Evolutionary conservation across 352 stramenopile species (phyloP).

Genomic region (Pythium pyrilobum): DNA sequence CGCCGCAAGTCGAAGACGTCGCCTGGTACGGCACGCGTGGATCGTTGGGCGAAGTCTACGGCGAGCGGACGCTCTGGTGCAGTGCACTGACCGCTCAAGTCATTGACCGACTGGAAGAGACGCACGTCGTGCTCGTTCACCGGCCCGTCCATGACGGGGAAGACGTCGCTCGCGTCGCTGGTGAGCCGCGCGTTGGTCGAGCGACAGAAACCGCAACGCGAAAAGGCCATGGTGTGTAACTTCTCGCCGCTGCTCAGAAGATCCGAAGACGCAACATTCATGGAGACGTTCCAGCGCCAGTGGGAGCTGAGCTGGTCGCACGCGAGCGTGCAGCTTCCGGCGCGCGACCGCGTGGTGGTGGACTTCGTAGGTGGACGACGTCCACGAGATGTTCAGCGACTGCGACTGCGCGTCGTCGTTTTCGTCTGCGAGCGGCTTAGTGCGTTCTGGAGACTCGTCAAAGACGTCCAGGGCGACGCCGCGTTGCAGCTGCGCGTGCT

Average conservation of each 20-base stretch:
- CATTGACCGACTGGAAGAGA: background rate
- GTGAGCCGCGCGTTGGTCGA: background rate
- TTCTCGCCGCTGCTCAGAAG: background rate
- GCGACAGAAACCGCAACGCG: background rate
- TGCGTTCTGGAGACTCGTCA: constrained; percentile 7
- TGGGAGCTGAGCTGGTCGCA: background rate
- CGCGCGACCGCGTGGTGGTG: background rate
- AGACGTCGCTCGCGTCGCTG: background rate
- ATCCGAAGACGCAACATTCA: background rate
- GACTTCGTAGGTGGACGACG: constrained; percentile 8
- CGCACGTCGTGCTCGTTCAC: background rate
- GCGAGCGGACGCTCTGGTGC: background rate
- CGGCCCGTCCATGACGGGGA: background rate
- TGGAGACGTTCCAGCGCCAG: background rate
- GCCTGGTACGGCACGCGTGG: background rate
- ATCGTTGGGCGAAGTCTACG: background rate
- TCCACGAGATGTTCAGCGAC: constrained; percentile 6
- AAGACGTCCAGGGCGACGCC: background rate
- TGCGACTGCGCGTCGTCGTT: too few species aligned
- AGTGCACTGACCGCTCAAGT: background rate
- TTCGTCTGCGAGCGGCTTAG: too few species aligned
- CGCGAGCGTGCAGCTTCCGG: background rate
- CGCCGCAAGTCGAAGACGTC: background rate
- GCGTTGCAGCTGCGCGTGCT: constrained; percentile 5
- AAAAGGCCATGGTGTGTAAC: background rate